Percentiles rank a stretch among this genome's conserved stretches.
These are phyloP conservation scores for Scutellaria minor DNA, from an alignment of 257 asterid genomes.

Conservation along the genomic window DNA sequence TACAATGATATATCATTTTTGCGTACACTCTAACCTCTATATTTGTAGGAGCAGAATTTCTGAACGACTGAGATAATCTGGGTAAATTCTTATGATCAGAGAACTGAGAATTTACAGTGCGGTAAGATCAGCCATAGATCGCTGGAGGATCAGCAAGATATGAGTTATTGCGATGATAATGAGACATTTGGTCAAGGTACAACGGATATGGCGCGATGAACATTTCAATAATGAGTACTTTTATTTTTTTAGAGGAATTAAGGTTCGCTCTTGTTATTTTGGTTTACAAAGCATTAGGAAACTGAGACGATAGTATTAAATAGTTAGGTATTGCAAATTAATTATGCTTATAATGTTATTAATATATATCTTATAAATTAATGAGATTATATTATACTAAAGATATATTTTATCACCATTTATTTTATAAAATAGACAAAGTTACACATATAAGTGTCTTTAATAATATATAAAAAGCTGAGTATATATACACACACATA, in stretches of 20 bases:
- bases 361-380: too few species aligned
- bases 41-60: constrained; percentile 38
- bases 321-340: too few species aligned
- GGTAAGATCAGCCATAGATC: background rate
- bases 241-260: background rate
- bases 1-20: background rate
- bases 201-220: constrained; percentile 38
- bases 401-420: too few species aligned
- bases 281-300: too few species aligned
- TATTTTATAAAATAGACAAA: too few species aligned
- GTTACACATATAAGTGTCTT: too few species aligned
- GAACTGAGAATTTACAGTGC: constrained; percentile 20
- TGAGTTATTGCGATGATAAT: constrained; percentile 22
- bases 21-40: background rate
- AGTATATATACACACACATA: too few species aligned
- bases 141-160: constrained; percentile 37
- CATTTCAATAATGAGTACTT: constrained; percentile 28
- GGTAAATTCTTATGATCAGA: constrained; percentile 21
- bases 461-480: too few species aligned
- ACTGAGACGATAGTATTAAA: too few species aligned
- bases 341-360: too few species aligned
- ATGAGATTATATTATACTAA: too few species aligned
- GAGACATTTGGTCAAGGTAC: constrained; percentile 25
- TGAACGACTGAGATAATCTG: constrained; percentile 25
- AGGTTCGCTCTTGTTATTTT: background rate